Conservation (phyloP, 2,329 filamentous ascomycete species). For the Botryotinia convoluta region DNA sequence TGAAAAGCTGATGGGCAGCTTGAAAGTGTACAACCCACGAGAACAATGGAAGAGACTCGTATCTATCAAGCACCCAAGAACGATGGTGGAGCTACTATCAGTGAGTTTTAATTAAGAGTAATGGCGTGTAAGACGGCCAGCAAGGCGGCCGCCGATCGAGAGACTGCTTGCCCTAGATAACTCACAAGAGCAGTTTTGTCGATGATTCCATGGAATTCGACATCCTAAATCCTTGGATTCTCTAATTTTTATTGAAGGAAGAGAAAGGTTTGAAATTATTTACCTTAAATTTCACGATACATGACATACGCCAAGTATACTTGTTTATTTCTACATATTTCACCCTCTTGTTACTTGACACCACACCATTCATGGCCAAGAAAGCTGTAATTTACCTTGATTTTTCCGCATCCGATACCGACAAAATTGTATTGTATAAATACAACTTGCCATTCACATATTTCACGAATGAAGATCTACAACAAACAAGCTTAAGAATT, state of each 20-base stretch:
- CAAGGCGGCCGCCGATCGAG: too few species aligned
- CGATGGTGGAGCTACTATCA: neutral
- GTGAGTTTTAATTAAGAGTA: neutral
- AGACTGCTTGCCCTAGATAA: neutral
- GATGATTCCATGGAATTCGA: neutral
- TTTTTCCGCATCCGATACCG: neutral
- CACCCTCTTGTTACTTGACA: neutral
- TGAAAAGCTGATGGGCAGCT: neutral
- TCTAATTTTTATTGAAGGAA: neutral
- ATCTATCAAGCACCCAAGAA: neutral
- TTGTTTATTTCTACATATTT: neutral
- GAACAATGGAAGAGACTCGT: neutral
- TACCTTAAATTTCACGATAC: neutral
- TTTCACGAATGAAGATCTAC: neutral
- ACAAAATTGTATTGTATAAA: neutral
- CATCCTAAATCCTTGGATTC: neutral
- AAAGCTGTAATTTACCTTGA: neutral
- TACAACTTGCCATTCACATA: neutral
- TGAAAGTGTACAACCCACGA: neutral
- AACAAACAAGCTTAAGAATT: neutral
- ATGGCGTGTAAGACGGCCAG: neutral
- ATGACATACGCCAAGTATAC: neutral
- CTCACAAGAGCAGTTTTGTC: neutral
- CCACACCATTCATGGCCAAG: neutral
- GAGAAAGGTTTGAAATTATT: neutral